A percentile compares a stretch with the other conserved stretches of the same genome.
Conservation (phyloP, 306 rosid genomes). For the Medicago lupulina region DNA sequence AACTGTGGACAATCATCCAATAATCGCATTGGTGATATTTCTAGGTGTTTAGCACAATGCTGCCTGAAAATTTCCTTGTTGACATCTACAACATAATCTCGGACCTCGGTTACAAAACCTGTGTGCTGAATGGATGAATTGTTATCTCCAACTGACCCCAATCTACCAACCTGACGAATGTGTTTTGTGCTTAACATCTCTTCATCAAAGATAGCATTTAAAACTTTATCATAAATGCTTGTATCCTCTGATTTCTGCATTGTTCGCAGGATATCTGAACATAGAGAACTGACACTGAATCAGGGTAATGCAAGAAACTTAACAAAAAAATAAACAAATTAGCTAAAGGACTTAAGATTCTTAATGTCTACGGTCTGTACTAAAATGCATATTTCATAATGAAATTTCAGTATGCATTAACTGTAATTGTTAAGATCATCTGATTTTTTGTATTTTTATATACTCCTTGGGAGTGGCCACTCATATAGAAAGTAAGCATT, state of each 20-base stretch:
- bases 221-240: slow-evolving; percentile 82
- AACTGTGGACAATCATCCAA: slow-evolving; percentile 75
- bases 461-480: slow-evolving; percentile 18
- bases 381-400: slow-evolving; percentile 13
- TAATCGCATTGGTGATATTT: slow-evolving; percentile 70
- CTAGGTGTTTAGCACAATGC: slow-evolving; percentile 90
- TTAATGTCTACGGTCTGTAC: neutral
- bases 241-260: slow-evolving; percentile 91
- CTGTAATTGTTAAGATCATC: slow-evolving; percentile 25
- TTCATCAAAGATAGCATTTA: slow-evolving; percentile 85
- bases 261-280: slow-evolving; percentile 74
- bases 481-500: slow-evolving; percentile 17
- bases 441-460: slow-evolving; percentile 23
- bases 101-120: slow-evolving; percentile 77
- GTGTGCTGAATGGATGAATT: slow-evolving; percentile 65
- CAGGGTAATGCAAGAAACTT: slow-evolving; percentile 39
- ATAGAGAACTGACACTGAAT: slow-evolving; percentile 40
- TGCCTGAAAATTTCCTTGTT: slow-evolving; percentile 75
- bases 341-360: slow-evolving; percentile 12
- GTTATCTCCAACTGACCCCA: slow-evolving; percentile 55
- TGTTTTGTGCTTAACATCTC: slow-evolving; percentile 68
- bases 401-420: slow-evolving; percentile 33
- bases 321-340: neutral
- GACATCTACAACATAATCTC: slow-evolving; percentile 77
- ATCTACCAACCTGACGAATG: slow-evolving; percentile 57